Evolutionary conservation across 768 basidiomycete species (phyloP).

Genomic region (Coprinopsis sp.): DNA sequence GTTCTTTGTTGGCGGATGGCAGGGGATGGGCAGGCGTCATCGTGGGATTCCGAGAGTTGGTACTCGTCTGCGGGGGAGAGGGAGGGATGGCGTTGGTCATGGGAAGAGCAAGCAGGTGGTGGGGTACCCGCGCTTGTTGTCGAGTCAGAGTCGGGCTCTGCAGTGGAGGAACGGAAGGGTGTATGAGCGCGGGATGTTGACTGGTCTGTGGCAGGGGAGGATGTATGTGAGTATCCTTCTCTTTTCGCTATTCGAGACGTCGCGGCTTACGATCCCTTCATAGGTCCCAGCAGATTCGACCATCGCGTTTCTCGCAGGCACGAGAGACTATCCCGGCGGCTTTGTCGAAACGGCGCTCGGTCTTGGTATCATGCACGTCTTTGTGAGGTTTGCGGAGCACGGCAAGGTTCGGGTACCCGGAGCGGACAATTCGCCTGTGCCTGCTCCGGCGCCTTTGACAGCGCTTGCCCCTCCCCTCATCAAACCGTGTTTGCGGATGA

Average conservation of each 20-base stretch:
- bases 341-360: constrained; percentile 31
- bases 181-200: constrained; percentile 49
- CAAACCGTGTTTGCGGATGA: constrained; percentile 20
- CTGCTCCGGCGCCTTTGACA: no score
- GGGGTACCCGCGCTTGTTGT: constrained; percentile 51
- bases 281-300: constrained; percentile 22
- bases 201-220: constrained; percentile 60
- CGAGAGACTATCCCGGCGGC: constrained; percentile 17
- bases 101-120: constrained; percentile 43
- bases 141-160: constrained; percentile 32
- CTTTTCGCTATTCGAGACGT: constrained; percentile 1
- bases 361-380: constrained; percentile 47
- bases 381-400: constrained; percentile 56
- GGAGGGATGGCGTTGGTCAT: no score
- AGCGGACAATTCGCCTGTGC: neutral
- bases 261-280: neutral
- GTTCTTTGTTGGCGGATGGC: neutral
- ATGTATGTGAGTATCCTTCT: constrained; percentile 44
- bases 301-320: constrained; percentile 11
- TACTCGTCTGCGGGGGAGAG: neutral
- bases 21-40: neutral
- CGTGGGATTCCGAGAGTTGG: neutral
- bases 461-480: no score
- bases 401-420: constrained; percentile 21
- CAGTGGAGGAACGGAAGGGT: constrained; percentile 25